A percentile compares a stretch with the other conserved stretches of the same genome.
phyloP scores from a whole-genome alignment of 225 moss, liverwort and hornwort species.

The Anthoceros angustus region DNA sequence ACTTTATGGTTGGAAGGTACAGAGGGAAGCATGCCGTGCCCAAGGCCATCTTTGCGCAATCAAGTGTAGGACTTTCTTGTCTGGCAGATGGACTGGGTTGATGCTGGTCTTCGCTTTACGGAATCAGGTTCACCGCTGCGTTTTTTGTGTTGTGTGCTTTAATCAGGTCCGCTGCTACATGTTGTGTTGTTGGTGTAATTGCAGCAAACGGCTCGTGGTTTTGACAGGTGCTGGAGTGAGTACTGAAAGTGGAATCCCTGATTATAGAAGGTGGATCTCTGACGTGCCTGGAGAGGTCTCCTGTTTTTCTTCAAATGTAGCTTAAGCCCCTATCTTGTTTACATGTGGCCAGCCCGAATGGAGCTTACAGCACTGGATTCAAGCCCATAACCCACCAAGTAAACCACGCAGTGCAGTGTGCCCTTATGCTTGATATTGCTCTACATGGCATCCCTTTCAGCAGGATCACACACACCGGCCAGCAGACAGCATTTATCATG shows the following conservation, averaged over 20 bases:
- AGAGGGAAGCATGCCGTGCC: background rate
- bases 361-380: constrained; percentile 91
- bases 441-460: background rate
- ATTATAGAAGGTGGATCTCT: constrained; percentile 60
- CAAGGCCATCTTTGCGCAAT: background rate
- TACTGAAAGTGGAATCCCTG: constrained; percentile 92
- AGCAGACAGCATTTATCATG: background rate
- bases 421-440: background rate
- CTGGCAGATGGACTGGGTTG: too few species aligned
- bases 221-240: constrained; percentile 84
- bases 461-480: too few species aligned
- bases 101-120: too few species aligned
- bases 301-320: background rate
- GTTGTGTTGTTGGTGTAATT: constrained; percentile 23
- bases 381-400: constrained; percentile 97
- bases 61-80: too few species aligned
- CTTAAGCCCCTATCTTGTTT: background rate
- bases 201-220: constrained; percentile 72
- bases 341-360: constrained; percentile 50
- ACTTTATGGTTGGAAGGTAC: background rate
- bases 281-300: background rate
- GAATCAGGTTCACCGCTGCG: too few species aligned
- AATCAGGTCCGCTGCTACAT: too few species aligned
- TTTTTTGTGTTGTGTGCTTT: too few species aligned
- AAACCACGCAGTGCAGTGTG: background rate